Base-by-base conservation (phyloP, 2,329 filamentous ascomycete genomes). In the Akanthomyces uredinophilus region DNA sequence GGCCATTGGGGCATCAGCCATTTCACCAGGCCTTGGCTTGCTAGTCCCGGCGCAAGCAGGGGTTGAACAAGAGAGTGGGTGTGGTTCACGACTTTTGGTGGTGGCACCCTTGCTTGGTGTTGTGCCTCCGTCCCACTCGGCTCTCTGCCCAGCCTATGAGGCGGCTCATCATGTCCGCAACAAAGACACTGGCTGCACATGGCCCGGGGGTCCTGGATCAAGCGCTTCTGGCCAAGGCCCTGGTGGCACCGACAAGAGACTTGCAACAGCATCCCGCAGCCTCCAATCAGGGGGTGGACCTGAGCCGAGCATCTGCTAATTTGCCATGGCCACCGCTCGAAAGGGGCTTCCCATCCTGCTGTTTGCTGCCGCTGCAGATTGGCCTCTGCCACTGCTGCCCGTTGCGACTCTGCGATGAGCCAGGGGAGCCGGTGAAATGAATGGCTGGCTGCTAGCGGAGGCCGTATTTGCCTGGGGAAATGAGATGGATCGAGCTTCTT, bases 391-490 rank as follows among this genome's bases (percentile, higher is more conserved):
- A n/a, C 35, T 13, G n/a, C 18, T 27, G 13, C 29, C 35, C 39
- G 39, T 46, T 59, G 46, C 47, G 44, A 57, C 56, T 39, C 27
- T 59, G 32, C 27, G 22, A 35, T 46, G 39, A 41, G 41, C 53
- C 24, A 29, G 39, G 43, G 41, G 24, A 46, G 39, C 1, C 41
- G 43, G 14, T 47, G 46, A 59, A 59, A 59, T 59, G 56, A 59
- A 59, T 59, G 56, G 56, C 43, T 49, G 54, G 54, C 32, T 37
- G 43, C 29, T 44, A 50, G 43, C 32, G 41, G 44, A 58, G 44
- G 55, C 37, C 35, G 56, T 43, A 59, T 59, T 59, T 50, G 56
- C 56, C 44, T 58, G 43, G 54, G 56, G 56, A 59, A 59, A 59
- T 59, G 56, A 59, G 56, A 59, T 59, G 56, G 56, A 59, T 59